Evolutionary conservation across 78 protist genomes (phyloP).

Genomic region (Goniomonas avonlea): DNA sequence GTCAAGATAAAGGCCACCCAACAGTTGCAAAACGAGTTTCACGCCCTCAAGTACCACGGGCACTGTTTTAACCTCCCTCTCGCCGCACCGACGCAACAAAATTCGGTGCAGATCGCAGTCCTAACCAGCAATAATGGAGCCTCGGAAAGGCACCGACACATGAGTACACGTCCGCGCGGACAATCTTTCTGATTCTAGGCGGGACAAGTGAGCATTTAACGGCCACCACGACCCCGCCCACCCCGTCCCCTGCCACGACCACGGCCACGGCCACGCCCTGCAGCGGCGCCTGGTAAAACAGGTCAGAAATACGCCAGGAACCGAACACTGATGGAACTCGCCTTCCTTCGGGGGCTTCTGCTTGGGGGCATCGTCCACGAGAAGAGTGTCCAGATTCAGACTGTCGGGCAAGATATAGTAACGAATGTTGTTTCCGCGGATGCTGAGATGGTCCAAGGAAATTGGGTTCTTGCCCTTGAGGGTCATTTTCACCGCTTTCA

Average conservation of each 20-base stretch:
- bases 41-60: no score
- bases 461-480: conserved; percentile 70
- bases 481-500: conserved; percentile 85
- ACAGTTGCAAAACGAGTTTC: no score
- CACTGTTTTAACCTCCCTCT: no score
- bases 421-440: conserved; percentile 95
- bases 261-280: background rate
- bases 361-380: conserved; percentile 89
- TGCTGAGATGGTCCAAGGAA: conserved; percentile 69
- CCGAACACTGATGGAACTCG: background rate
- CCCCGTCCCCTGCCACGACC: conserved; percentile 1
- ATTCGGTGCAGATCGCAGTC: no score
- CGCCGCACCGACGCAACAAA: no score
- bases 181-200: no score
- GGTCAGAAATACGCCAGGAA: background rate
- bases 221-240: background rate
- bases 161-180: background rate
- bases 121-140: no score
- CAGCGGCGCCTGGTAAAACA: background rate
- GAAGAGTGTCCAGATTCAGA: conserved; percentile 84
- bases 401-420: conserved; percentile 88
- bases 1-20: no score
- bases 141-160: background rate
- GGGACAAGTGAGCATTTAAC: no score
- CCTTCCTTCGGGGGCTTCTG: conserved; percentile 25